These are phyloP conservation scores for Globisporangium yorkense DNA, from an alignment of 352 stramenopile genomes.

Conservation along the genomic window DNA sequence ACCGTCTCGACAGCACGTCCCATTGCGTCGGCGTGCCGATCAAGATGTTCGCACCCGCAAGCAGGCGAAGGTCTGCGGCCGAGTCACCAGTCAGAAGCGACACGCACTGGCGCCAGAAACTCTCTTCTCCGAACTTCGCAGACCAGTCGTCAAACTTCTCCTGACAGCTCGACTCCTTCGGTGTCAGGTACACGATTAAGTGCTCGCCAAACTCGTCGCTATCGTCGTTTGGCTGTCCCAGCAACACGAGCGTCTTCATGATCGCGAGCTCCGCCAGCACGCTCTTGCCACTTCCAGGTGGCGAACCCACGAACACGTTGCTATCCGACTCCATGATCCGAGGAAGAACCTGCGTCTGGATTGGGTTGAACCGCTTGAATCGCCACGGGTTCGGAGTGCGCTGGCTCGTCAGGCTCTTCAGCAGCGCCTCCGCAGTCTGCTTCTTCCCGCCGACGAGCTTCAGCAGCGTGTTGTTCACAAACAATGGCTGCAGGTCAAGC, in stretches of 20 bases:
- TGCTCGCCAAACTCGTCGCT: constrained; percentile 64
- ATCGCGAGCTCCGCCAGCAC: constrained; percentile 95
- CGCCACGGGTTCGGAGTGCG: constrained; percentile 46
- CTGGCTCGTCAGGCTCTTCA: constrained; percentile 35
- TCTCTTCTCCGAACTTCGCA: constrained; percentile 77
- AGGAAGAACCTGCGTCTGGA: constrained; percentile 98
- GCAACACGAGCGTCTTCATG: constrained; percentile 84
- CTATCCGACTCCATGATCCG: constrained; percentile 94
- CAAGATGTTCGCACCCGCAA: constrained; percentile 90
- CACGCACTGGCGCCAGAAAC: constrained; percentile 82
- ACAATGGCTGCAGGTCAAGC: constrained; percentile 96
- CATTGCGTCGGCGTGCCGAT: constrained; percentile 93
- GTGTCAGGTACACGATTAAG: constrained; percentile 92
- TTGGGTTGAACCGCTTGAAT: constrained; percentile 96
- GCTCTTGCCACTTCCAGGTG: constrained; percentile 93
- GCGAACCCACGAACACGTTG: constrained; percentile 94
- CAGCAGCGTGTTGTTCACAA: constrained; percentile 82
- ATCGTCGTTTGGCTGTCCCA: constrained; percentile 46
- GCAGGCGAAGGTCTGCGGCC: constrained; percentile 89
- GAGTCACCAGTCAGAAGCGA: constrained; percentile 93
- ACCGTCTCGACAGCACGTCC: constrained; percentile 95
- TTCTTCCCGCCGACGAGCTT: constrained; percentile 69
- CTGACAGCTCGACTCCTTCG: constrained; percentile 73
- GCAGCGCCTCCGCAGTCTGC: constrained; percentile 40
- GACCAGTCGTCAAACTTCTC: constrained; percentile 81